A percentile compares a stretch with the other conserved stretches of the same genome.
These are phyloP conservation scores for Arthrobotrys entomopaga DNA, from an alignment of 2,329 filamentous ascomycete species.

Conservation along the genomic window DNA sequence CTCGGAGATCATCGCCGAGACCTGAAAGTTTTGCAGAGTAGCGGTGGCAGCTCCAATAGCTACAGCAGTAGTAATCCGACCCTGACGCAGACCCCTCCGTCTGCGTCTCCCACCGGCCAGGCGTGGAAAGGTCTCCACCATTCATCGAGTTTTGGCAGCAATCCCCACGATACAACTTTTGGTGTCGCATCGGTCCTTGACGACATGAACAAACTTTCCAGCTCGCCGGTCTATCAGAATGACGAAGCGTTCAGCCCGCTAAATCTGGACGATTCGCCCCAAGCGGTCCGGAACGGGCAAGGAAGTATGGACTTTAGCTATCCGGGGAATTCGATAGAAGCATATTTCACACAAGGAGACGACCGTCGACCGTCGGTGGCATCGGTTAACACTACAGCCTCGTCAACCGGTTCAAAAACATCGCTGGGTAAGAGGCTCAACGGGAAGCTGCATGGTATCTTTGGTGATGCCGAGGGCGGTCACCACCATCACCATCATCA, in stretches of 20 bases:
- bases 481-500: constrained; percentile 68
- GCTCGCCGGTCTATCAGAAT: constrained; percentile 46
- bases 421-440: constrained; percentile 74
- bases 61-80: constrained; percentile 53
- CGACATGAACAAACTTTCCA: constrained; percentile 42
- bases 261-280: constrained; percentile 46
- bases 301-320: constrained; percentile 40
- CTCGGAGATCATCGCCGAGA: constrained; percentile 52
- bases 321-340: constrained; percentile 54
- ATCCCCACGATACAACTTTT: constrained; percentile 35
- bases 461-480: constrained; percentile 84
- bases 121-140: constrained; percentile 45
- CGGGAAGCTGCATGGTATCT: constrained; percentile 89
- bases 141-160: constrained; percentile 48
- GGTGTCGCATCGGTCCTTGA: constrained; percentile 48
- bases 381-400: constrained; percentile 84
- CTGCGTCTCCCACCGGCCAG: constrained; percentile 51
- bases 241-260: constrained; percentile 42
- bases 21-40: constrained; percentile 50
- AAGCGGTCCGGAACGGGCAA: constrained; percentile 29
- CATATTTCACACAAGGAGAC: constrained; percentile 64
- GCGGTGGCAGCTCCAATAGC: constrained; percentile 28
- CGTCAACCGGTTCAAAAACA: constrained; percentile 82
- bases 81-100: constrained; percentile 50
- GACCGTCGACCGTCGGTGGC: constrained; percentile 86